These are phyloP conservation scores for Prunus mongolica DNA, from an alignment of 306 rosid genomes.

Conservation along the genomic window DNA sequence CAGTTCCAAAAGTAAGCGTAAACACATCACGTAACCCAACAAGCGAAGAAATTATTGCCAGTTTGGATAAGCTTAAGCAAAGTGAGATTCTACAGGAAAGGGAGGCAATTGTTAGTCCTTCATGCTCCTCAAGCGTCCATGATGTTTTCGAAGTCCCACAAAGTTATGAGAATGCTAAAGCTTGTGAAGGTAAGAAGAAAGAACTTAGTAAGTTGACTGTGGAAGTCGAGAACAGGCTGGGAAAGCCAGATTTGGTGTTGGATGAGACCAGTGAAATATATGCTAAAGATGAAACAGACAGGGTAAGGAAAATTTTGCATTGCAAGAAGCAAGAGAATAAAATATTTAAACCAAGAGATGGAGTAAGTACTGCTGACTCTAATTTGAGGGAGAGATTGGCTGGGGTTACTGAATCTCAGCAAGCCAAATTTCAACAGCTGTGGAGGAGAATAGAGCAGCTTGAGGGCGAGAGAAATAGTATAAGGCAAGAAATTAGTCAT, in stretches of 20 bases:
- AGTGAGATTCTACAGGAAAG: constrained; percentile 13
- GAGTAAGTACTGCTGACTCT: constrained; percentile 19
- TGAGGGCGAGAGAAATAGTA: constrained; percentile 44
- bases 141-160: constrained; percentile 83
- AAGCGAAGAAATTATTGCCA: constrained; percentile 16
- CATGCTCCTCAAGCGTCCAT: constrained; percentile 39
- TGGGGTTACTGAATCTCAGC: constrained; percentile 28
- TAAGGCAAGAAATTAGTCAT: constrained; percentile 50
- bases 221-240: constrained; percentile 41
- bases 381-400: constrained; percentile 17
- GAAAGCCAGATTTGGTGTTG: constrained; percentile 42
- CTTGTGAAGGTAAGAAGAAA: constrained; percentile 28
- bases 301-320: constrained; percentile 38
- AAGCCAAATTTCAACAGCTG: constrained; percentile 52
- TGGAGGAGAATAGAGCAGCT: constrained; percentile 54
- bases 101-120: constrained; percentile 24
- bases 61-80: constrained; percentile 19
- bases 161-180: constrained; percentile 27
- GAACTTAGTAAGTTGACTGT: constrained; percentile 29
- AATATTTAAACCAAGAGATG: constrained; percentile 31
- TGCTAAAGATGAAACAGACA: constrained; percentile 33
- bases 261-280: constrained; percentile 30
- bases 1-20: constrained; percentile 33
- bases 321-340: constrained; percentile 28
- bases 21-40: constrained; percentile 16